Evolutionary conservation across 495 filamentous ascomycete genomes (phyloP).

Genomic region (Aspergillus nanangensis): DNA sequence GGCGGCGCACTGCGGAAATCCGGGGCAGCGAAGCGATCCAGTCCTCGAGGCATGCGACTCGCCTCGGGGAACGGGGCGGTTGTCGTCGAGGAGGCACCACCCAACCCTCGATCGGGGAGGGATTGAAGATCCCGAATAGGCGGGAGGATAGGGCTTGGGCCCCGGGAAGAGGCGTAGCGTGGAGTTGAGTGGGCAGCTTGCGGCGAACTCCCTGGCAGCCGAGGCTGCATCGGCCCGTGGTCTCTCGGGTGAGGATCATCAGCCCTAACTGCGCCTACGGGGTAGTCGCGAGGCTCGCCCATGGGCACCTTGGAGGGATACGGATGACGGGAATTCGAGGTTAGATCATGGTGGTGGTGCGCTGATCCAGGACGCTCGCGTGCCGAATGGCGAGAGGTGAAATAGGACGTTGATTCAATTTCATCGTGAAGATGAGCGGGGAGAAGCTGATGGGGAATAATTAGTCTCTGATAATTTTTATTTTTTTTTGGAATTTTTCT

Average conservation of each 20-base stretch:
- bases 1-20: conserved; percentile 22
- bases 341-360: conserved; percentile 28
- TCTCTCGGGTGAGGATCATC: conserved; percentile 15
- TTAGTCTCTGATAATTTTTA: conserved; percentile 8
- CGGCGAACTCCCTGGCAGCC: conserved; percentile 8
- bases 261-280: conserved; percentile 15
- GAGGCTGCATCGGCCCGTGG: conserved; percentile 7
- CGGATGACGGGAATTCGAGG: conserved; percentile 19
- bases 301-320: conserved; percentile 19
- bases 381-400: conserved; percentile 25
- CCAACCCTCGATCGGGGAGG: conserved; percentile 25
- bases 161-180: conserved; percentile 23
- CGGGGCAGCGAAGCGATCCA: conserved; percentile 10
- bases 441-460: conserved; percentile 28
- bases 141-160: conserved; percentile 38
- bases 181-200: conserved; percentile 11
- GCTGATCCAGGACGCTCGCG: conserved; percentile 33
- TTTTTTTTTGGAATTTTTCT: neutral
- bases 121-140: conserved; percentile 40
- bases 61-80: conserved; percentile 26
- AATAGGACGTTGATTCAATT: conserved; percentile 42
- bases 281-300: conserved; percentile 26
- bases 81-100: too few species aligned
- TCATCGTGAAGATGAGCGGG: conserved; percentile 44
- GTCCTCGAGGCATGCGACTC: conserved; percentile 29